Base-by-base conservation (phyloP, 306 rosid species). In the Oxytropis ochrocephala region DNA sequence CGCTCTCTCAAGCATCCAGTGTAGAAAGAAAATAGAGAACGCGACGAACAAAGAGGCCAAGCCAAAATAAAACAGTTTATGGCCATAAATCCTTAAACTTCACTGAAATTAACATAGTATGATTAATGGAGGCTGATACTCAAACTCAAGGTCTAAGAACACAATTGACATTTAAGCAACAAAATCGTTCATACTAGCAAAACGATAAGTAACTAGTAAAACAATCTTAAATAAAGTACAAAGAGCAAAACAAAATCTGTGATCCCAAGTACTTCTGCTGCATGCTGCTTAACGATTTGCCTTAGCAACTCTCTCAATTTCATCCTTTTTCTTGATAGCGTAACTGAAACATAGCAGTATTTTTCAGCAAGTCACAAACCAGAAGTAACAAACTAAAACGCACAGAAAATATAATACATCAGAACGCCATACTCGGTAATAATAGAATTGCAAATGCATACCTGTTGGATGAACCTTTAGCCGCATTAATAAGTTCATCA, bases 381-480 rank as follows among this genome's bases (percentile, higher is more conserved):
- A 55, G 16, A 2, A 18, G 10, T 6, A 14, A 39, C 18, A 2
- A 49, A 50, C 7, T 4, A 55, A 6, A 5, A 11, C 29, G 3
- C 3, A 2, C 29, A 24, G 29, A 24, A 24, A 0, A 24, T 24
- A 24, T 24, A 2, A 24, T 24, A 24, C 29, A 24, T 24, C 29
- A 24, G 29, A 24, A 24, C 29, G 2, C 3, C 29, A 24, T 24
- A 4, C 27, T 21, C 2, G 27, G 27, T 21, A 21, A 8, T 5
- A 11, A n/a, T n/a, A n/a, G 12, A 12, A 36, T 8, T 24, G 44
- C 0, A 14, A 47, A 4, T 1, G 1, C 14, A 66, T 67, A 81
- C 88, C 88, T 85, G 77, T 85, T 85, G 9, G 89, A 85, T 72
- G 89, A 85, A 30, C 89, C 89, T 61, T 85, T 85, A 6, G 89